A percentile compares a stretch with the other conserved stretches of the same genome.
phyloP scores from a whole-genome alignment of 2,329 filamentous ascomycete species.

The Sarocladium brachiariae region DNA sequence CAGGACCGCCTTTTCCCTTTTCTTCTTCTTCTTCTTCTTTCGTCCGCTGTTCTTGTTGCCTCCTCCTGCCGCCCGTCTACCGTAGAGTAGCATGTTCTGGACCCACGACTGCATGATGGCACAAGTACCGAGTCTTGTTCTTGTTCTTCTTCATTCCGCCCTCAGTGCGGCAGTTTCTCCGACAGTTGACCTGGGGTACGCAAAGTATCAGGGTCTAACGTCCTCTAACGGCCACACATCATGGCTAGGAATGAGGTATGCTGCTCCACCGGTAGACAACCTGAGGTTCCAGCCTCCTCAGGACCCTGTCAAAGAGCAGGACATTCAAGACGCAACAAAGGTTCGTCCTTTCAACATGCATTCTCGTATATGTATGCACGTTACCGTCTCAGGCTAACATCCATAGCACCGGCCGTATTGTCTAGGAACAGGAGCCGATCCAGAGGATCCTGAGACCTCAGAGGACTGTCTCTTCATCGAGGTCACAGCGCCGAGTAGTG shows the following conservation, averaged over 20 bases:
- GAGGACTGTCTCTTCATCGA: constrained; percentile 68
- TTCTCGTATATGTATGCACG: too few species aligned
- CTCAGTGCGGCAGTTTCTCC: constrained; percentile 5
- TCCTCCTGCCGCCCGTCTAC: too few species aligned
- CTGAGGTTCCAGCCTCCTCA: constrained; percentile 61
- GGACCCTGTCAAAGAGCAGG: constrained; percentile 45
- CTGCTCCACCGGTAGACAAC: constrained; percentile 58
- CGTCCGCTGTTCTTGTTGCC: too few species aligned
- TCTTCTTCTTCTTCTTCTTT: too few species aligned
- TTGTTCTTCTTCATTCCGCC: not conserved
- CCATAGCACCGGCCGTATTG: constrained; percentile 20
- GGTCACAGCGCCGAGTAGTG: constrained; percentile 51
- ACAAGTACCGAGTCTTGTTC: not conserved
- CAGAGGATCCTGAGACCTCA: constrained; percentile 24
- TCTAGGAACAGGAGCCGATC: constrained; percentile 21
- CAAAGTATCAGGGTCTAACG: constrained; percentile 53
- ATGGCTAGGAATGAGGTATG: constrained; percentile 72
- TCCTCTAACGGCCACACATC: constrained; percentile 53
- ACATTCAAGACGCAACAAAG: constrained; percentile 45
- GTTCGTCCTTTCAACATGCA: constrained; percentile 26
- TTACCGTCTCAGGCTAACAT: too few species aligned
- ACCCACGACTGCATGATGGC: not conserved
- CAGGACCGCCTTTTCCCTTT: too few species aligned
- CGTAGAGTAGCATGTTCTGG: too few species aligned
- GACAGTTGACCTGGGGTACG: constrained; percentile 57